Base-by-base conservation (phyloP, 345 rosid species). In the Citrus hindsii region DNA sequence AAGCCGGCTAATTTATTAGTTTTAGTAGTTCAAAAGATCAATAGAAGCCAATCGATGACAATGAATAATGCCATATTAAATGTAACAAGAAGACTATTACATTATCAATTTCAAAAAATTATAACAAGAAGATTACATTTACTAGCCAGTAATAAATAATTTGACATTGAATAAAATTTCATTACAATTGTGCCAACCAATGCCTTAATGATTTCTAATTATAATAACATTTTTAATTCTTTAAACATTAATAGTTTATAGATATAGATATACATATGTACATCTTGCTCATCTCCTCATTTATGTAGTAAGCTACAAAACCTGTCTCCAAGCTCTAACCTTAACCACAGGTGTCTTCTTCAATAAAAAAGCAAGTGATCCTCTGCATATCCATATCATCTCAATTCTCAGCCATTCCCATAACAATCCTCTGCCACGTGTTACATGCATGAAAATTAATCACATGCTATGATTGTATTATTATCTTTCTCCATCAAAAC, bases 281-380 rank as follows among this genome's bases (percentile, higher is more conserved):
- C 18, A 3, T 12, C 9, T 6, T 59, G 27, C 19, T 7, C 4
- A 61, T 40, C 37, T 21, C n/a, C 27, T n/a, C 2, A 33, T 24
- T 73, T 73, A 59, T 73, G 59, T 30, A 12, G 63, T 40, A 40
- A 9, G 46, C 13, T 42, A 42, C 56, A 53, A 53, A 30, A 8
- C 22, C n/a, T 35, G 9, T 35, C 0, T 0, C 12, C 2, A 35
- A 18, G n/a, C 24, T 65, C 8, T 48, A 5, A 35, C 61, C 53
- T 40, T 60, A 78, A 58, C 77, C 79, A 82, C 79, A 69, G 2
- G 74, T 6, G 79, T 63, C 82, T 59, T 58, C 27, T 25, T 82
- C 79, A 27, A 3, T 37, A 62, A 51, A 33, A 33, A 33, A 69
- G n/a, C 60, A 38, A 30, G 71, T 68, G 79, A 69, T 67, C 72